phyloP scores from a whole-genome alignment of 768 basidiomycete genomes.

The Pisolithus tinctorius region DNA sequence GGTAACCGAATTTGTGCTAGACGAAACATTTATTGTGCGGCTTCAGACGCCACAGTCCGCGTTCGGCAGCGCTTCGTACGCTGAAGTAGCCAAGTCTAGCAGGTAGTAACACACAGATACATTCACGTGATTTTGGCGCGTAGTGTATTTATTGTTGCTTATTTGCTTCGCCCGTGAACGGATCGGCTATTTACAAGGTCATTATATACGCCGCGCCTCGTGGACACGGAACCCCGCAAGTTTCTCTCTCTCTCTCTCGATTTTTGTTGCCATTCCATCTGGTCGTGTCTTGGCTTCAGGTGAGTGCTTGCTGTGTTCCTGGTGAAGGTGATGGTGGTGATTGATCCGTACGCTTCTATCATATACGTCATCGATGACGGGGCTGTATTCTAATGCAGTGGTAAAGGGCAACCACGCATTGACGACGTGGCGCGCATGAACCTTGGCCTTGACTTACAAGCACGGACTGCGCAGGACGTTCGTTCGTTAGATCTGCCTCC shows the following conservation, averaged over 20 bases:
- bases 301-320: constrained; percentile 6
- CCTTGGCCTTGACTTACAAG: constrained; percentile 3
- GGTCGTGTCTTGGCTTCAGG: constrained; percentile 19
- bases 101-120: no score
- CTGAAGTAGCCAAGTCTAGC: no score
- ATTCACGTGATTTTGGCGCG: no score
- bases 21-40: no score
- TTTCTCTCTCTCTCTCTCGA: constrained; percentile 16
- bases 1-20: no score
- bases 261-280: constrained; percentile 15
- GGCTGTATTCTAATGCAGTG: no score
- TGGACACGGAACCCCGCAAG: constrained; percentile 20
- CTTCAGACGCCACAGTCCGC: no score
- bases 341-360: background rate
- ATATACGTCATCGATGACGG: background rate
- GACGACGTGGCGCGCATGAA: constrained; percentile 1
- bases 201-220: constrained; percentile 14
- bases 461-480: constrained; percentile 26
- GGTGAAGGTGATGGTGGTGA: background rate
- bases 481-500: constrained; percentile 16
- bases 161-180: no score
- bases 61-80: no score
- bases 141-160: no score
- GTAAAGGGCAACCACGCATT: no score
- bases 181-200: no score